Evolutionary conservation across 1,284 basidiomycete genomes (phyloP).

Genomic region (Xerocomus amazonicus): DNA sequence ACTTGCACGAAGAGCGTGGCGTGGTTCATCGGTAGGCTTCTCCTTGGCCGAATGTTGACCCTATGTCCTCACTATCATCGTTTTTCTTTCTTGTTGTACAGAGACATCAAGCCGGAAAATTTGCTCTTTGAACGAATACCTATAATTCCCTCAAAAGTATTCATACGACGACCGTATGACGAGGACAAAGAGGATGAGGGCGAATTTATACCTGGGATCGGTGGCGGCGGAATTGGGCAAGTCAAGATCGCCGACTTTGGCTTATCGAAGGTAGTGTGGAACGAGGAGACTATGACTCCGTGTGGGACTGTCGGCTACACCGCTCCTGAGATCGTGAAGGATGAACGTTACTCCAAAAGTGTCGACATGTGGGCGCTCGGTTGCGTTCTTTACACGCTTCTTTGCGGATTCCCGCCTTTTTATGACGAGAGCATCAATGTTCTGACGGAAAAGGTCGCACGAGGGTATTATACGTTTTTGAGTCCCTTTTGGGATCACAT

Average conservation of each 20-base stretch:
- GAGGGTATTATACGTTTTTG: conserved; percentile 97
- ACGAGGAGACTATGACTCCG: conserved; percentile 98
- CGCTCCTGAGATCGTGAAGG: conserved; percentile 99
- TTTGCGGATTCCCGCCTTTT: conserved; percentile 99
- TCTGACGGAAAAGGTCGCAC: conserved; percentile 96
- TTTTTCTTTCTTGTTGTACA: neutral
- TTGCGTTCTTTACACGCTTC: conserved; percentile 95
- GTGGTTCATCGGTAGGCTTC: conserved; percentile 78
- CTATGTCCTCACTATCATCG: neutral
- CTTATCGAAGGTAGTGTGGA: conserved; percentile 97
- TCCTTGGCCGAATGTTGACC: neutral
- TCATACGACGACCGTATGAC: conserved; percentile 84
- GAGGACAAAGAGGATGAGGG: conserved; percentile 99
- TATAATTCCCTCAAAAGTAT: conserved; percentile 82
- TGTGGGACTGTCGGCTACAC: conserved; percentile 99
- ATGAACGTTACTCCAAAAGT: conserved; percentile 96
- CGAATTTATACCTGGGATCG: conserved; percentile 87
- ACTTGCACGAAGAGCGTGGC: conserved; percentile 96
- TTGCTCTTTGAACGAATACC: conserved; percentile 93
- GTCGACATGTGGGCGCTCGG: conserved; percentile 99
- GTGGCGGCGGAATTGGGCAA: conserved; percentile 95
- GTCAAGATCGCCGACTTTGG: conserved; percentile 99
- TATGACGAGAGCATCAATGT: conserved; percentile 99
- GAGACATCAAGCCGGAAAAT: conserved; percentile 98
- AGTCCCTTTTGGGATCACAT: conserved; percentile 99